A percentile compares a stretch with the other conserved stretches of the same genome.
These are phyloP conservation scores for Lichtheimia ornata DNA, from an alignment of 371 early-diverging fungal species.

Conservation along the genomic window DNA sequence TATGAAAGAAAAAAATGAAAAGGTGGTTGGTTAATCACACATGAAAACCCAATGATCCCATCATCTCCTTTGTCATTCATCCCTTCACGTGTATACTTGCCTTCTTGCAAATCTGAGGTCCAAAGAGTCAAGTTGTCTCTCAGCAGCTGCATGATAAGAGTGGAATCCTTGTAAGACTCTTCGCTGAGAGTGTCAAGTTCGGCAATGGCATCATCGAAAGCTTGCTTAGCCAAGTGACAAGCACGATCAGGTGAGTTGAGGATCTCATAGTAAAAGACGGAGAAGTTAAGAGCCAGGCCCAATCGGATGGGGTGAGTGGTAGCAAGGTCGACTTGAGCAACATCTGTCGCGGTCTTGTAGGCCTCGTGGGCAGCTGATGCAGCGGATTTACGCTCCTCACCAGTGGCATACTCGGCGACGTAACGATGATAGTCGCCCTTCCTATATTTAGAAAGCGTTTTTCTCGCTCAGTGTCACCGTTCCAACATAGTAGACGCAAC, in stretches of 20 bases:
- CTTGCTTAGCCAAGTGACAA: conserved; percentile 98
- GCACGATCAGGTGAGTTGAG: conserved; percentile 98
- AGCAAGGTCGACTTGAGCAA: conserved; percentile 94
- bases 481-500: too few relatives aligned
- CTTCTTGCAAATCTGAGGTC: conserved; percentile 96
- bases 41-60: background rate
- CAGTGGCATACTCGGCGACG: conserved; percentile 96
- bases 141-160: conserved; percentile 99
- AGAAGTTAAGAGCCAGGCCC: conserved; percentile 99
- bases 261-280: conserved; percentile 99
- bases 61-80: background rate
- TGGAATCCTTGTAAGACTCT: conserved; percentile 99
- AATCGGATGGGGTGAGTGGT: conserved; percentile 99
- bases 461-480: conserved; percentile 1
- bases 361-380: conserved; percentile 90
- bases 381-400: conserved; percentile 87
- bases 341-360: conserved; percentile 95
- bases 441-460: conserved; percentile 40
- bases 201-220: conserved; percentile 99
- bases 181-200: conserved; percentile 98
- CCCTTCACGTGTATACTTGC: conserved; percentile 15
- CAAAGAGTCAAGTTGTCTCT: conserved; percentile 99
- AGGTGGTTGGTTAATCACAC: background rate
- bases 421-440: conserved; percentile 99
- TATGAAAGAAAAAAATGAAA: background rate